Percentiles rank a stretch among this genome's conserved stretches.
Evolutionary conservation across 192 early-diverging fungal genomes (phyloP).

Genomic region (Coemansia brasiliensis): DNA sequence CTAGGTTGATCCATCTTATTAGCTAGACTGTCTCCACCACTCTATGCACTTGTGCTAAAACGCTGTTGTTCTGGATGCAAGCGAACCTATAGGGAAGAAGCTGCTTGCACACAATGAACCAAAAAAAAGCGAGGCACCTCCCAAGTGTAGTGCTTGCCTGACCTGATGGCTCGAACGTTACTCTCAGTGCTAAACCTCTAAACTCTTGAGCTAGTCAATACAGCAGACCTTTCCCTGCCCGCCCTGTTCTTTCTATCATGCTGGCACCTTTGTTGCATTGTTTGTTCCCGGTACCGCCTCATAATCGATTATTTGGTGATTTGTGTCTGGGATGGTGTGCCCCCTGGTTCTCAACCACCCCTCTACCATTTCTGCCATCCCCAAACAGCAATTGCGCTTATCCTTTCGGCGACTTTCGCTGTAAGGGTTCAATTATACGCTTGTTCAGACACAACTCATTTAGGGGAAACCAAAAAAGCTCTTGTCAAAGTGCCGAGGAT

Average conservation of each 20-base stretch:
- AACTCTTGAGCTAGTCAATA: no score
- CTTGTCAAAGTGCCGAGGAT: conserved; percentile 11
- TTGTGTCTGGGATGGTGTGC: conserved; percentile 3
- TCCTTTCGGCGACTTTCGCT: conserved; percentile 13
- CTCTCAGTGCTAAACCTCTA: not conserved
- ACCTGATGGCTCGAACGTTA: conserved; percentile 6
- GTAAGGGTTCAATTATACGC: conserved; percentile 23
- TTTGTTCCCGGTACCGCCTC: not conserved
- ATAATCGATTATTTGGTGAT: conserved; percentile 7
- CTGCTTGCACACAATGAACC: conserved; percentile 5
- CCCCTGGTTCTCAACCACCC: conserved; percentile 3
- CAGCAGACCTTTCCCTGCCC: not conserved
- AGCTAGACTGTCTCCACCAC: no score
- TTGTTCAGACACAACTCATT: not conserved
- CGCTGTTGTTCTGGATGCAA: conserved; percentile 3
- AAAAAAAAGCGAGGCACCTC: not conserved
- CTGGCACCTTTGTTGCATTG: conserved; percentile 7
- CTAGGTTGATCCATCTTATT: no score
- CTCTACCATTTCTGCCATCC: conserved; percentile 8
- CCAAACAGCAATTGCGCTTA: not conserved
- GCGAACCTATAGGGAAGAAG: conserved; percentile 3
- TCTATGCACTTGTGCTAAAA: no score
- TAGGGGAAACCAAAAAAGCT: not conserved
- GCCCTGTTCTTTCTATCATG: conserved; percentile 6
- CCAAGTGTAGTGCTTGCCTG: conserved; percentile 14